phyloP scores from a whole-genome alignment of 768 basidiomycete species.

The Boletellus ananiceps region DNA sequence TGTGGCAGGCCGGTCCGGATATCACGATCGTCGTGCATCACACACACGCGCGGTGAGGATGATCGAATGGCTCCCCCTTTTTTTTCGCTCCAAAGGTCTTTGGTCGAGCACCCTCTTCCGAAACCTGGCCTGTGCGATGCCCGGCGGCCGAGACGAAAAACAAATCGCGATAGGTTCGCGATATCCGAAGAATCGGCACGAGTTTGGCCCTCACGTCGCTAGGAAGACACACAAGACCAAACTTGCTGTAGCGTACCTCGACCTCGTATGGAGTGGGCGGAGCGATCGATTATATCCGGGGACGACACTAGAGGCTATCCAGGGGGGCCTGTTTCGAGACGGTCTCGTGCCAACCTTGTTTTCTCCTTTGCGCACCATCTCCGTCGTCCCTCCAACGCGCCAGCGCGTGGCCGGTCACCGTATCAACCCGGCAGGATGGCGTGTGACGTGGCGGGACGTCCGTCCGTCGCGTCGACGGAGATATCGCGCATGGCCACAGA shows the following conservation, averaged over 20 bases:
- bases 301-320: neutral
- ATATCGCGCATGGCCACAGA: neutral
- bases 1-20: too few species aligned
- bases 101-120: too few species aligned
- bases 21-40: too few species aligned
- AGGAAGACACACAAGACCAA: neutral
- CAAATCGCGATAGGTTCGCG: constrained; percentile 1
- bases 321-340: constrained; percentile 1
- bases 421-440: constrained; percentile 16
- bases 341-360: too few species aligned
- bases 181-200: constrained; percentile 5
- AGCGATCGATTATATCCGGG: too few species aligned
- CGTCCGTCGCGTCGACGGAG: neutral
- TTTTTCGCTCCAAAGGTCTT: too few species aligned
- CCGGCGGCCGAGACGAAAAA: constrained; percentile 3
- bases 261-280: too few species aligned
- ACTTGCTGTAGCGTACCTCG: neutral
- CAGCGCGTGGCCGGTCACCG: constrained; percentile 3
- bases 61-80: too few species aligned
- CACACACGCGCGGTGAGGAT: too few species aligned
- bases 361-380: too few species aligned
- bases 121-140: too few species aligned
- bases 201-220: constrained; percentile 21
- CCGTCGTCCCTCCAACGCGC: constrained; percentile 2
- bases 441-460: constrained; percentile 16